Evolutionary conservation across 176 grass and related monocot species (phyloP), one percentile per base, ranked within the genome.

Genomic region (Cocos nucifera): DNA sequence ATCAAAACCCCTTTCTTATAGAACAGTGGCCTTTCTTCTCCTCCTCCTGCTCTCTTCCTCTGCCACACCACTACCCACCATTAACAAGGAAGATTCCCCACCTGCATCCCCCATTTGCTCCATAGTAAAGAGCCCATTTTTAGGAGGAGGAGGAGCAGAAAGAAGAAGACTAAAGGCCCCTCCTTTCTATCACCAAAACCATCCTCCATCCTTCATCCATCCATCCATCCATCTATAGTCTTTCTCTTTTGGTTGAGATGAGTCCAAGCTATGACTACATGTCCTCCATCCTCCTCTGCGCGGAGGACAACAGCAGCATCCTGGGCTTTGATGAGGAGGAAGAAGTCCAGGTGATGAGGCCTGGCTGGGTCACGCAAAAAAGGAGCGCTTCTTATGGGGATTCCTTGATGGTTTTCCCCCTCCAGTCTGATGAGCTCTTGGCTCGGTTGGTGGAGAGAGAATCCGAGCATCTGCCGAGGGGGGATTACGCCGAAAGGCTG

Each of bases 251-350:
- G 49, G 17, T 61, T 63, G 63, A 68, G 57, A 97, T 97, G 92
- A 24, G 54, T 48, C 78, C 83, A 4, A 72, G 78, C 63, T 78
- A 78, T 69, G 92, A 97, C 59, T 97, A 78, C 70, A 78, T 84
- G 35, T 80, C 87, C 29, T 97, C 87, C 65, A 78, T 75, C 29
- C 84, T 97, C 62, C 78, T 90, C 17, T 97, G 92, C 72, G 80
- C 80, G 17, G 92, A 97, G 81, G 92, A 97, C 69, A 97, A 80
- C 71, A 70, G 57, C 30, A 83, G 78, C 53, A 69, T 96, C 50
- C 74, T 96, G 58, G 65, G 73, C 66, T 83, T 96, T 50, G 80
- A 87, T 17, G 91, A 71, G 12, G 81, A 83, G 18, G 63, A 59
- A 56, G 83, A 78, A 5, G 69, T 20, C 17, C 24, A 49, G 59